Percentiles rank a stretch among this genome's conserved stretches.
Evolutionary conservation across 352 stramenopile species (phyloP).

Genomic region (Phytophthora palmivora): DNA sequence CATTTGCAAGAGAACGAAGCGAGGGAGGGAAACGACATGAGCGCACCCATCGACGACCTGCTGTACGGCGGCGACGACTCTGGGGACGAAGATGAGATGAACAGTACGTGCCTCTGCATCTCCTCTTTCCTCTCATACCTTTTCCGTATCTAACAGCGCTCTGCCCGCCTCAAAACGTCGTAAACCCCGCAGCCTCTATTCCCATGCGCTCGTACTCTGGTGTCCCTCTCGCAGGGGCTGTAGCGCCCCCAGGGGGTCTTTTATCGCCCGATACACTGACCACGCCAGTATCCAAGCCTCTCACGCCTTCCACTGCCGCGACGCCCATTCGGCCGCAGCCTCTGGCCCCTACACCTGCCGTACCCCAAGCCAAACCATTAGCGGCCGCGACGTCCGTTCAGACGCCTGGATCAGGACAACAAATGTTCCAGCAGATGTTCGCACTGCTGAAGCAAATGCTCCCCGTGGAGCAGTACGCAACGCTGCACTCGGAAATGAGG

Average conservation of each 20-base stretch:
- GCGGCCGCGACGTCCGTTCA: conserved; percentile 32
- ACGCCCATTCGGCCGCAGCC: conserved; percentile 32
- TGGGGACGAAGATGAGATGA: conserved; percentile 79
- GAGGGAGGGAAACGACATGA: conserved; percentile 52
- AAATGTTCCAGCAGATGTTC: conserved; percentile 92
- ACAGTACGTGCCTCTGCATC: conserved; percentile 45
- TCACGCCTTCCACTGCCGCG: conserved; percentile 7
- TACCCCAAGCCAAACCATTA: conserved; percentile 2
- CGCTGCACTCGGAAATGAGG: conserved; percentile 82
- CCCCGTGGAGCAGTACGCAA: conserved; percentile 81
- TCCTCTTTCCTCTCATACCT: conserved; percentile 2
- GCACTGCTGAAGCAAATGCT: conserved; percentile 85
- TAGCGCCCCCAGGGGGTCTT: conserved; percentile 36
- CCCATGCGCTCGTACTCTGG: conserved; percentile 46
- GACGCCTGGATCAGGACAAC: conserved; percentile 65
- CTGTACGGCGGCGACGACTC: conserved; percentile 86
- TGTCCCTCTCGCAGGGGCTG: conserved; percentile 32
- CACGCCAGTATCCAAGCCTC: conserved; percentile 11
- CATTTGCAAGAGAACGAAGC: conserved; percentile 28
- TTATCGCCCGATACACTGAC: conserved; percentile 17
- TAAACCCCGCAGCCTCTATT: conserved; percentile 27
- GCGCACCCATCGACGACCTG: conserved; percentile 85
- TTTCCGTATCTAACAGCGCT: conserved; percentile 20
- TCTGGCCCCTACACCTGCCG: conserved; percentile 9
- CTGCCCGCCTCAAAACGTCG: conserved; percentile 6